A percentile compares a stretch with the other conserved stretches of the same genome.
Evolutionary conservation across 208 protist species (phyloP).

Genomic region (Wallacemonas sp.): DNA sequence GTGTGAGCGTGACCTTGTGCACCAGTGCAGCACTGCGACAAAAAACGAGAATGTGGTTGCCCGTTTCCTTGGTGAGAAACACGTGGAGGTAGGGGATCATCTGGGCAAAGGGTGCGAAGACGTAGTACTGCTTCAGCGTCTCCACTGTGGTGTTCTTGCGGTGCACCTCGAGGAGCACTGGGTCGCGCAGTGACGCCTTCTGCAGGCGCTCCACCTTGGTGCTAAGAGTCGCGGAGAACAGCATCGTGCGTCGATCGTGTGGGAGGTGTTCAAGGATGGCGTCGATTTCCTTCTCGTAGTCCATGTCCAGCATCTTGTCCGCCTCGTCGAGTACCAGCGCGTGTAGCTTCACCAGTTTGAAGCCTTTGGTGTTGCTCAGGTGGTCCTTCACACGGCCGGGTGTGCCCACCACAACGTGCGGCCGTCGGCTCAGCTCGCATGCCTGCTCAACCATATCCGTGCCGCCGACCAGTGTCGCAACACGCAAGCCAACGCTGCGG

Average conservation of each 20-base stretch:
- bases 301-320: conserved; percentile 98
- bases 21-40: conserved; percentile 89
- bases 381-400: conserved; percentile 98
- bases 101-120: conserved; percentile 96
- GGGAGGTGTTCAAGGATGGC: conserved; percentile 93
- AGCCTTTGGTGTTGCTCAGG: conserved; percentile 98
- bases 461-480: conserved; percentile 92
- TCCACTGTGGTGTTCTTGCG: conserved; percentile 97
- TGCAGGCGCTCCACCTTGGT: conserved; percentile 97
- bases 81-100: conserved; percentile 89
- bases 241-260: conserved; percentile 91
- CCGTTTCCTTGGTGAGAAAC: conserved; percentile 86
- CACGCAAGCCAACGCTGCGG: conserved; percentile 86
- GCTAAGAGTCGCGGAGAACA: conserved; percentile 99
- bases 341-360: conserved; percentile 94
- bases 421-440: conserved; percentile 92
- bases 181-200: conserved; percentile 96
- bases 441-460: conserved; percentile 95
- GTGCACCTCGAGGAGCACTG: conserved; percentile 95
- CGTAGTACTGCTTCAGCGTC: conserved; percentile 95
- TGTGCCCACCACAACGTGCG: conserved; percentile 98
- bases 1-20: conserved; percentile 88
- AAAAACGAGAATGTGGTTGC: conserved; percentile 91
- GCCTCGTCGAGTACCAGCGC: conserved; percentile 98
- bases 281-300: conserved; percentile 98